Conservation (phyloP, 139 green algal genomes). For the Yamagishiella unicocca region DNA sequence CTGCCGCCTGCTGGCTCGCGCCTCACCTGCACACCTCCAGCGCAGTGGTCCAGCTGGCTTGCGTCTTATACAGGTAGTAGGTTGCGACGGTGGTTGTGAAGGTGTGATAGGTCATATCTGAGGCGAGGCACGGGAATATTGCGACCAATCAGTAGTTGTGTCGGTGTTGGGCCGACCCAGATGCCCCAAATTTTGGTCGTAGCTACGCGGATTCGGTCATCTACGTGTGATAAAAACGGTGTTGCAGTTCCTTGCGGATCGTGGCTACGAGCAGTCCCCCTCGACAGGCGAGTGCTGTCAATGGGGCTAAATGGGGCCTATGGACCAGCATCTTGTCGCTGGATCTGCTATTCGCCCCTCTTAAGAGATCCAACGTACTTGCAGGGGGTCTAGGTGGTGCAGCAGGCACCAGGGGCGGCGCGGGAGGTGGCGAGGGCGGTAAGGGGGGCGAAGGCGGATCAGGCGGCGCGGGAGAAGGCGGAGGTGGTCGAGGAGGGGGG, state of each 20-base stretch:
- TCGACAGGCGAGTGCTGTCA: too few species aligned
- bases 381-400: neutral
- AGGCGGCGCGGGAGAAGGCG: neutral
- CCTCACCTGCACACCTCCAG: slow-evolving; percentile 21
- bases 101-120: neutral
- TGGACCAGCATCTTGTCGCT: too few species aligned
- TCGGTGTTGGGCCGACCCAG: too few species aligned
- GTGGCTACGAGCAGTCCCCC: too few species aligned
- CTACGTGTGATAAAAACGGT: too few species aligned
- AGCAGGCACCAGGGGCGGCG: neutral
- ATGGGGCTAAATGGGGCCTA: too few species aligned
- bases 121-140: neutral
- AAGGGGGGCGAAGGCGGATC: neutral
- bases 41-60: slow-evolving; percentile 14
- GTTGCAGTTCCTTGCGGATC: too few species aligned
- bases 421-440: slow-evolving; percentile 6
- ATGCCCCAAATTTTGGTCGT: too few species aligned
- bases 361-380: neutral
- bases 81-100: neutral
- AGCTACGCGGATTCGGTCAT: too few species aligned
- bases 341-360: too few species aligned
- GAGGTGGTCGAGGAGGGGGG: neutral
- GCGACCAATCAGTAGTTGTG: too few species aligned
- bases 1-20: too few species aligned
- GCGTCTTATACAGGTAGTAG: neutral